Percentiles rank a stretch among this genome's conserved stretches.
phyloP scores from a whole-genome alignment of 2,329 filamentous ascomycete genomes.

The Aspergillus aculeatinus region DNA sequence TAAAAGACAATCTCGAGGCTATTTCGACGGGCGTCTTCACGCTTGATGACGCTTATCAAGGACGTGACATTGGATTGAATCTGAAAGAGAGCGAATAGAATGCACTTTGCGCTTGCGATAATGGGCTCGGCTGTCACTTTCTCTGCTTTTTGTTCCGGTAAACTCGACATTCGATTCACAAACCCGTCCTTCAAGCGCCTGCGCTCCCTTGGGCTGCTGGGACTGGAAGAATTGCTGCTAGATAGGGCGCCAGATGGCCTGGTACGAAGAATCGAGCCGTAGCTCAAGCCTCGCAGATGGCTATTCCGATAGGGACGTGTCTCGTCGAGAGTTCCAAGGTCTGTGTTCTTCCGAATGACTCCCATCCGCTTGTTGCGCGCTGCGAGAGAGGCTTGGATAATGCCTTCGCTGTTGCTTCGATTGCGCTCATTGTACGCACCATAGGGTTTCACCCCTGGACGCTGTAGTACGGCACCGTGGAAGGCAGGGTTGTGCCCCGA shows the following conservation, averaged over 20 bases:
- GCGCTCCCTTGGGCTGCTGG: conserved; percentile 45
- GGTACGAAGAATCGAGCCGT: conserved; percentile 53
- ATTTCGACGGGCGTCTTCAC: conserved; percentile 48
- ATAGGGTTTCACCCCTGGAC: conserved; percentile 71
- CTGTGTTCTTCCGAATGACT: conserved; percentile 57
- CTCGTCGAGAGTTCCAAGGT: conserved; percentile 55
- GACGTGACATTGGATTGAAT: conserved; percentile 49
- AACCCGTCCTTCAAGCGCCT: conserved; percentile 44
- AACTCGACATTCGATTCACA: conserved; percentile 55
- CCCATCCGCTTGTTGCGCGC: conserved; percentile 60
- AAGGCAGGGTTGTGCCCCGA: conserved; percentile 42
- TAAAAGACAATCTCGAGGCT: conserved; percentile 57
- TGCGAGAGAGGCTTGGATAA: conserved; percentile 48
- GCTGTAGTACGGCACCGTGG: conserved; percentile 53
- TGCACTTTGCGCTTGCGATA: conserved; percentile 56
- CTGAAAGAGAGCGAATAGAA: conserved; percentile 56
- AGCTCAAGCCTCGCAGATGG: conserved; percentile 58
- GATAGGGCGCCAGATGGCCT: conserved; percentile 33
- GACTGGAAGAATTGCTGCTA: conserved; percentile 44
- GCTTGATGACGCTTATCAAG: conserved; percentile 49
- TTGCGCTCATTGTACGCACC: conserved; percentile 63
- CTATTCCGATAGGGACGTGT: conserved; percentile 51
- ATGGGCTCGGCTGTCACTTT: conserved; percentile 49
- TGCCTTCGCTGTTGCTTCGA: conserved; percentile 62
- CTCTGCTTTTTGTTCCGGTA: conserved; percentile 56